These are phyloP conservation scores for Penicillium paradoxum DNA, from an alignment of 495 filamentous ascomycete species.

Conservation along the genomic window DNA sequence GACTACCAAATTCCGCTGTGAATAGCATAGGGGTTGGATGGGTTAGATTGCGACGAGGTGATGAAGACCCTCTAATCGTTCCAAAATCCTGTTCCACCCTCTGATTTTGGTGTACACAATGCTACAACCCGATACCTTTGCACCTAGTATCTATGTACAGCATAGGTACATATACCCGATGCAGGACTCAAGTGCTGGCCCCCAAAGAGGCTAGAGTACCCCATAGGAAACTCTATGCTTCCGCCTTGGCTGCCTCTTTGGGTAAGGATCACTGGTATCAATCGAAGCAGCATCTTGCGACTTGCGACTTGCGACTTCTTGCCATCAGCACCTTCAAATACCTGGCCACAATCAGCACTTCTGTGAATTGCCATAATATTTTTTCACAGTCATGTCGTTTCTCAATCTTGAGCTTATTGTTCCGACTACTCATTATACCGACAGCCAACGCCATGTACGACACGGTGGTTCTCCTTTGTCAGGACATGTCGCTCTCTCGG, in stretches of 20 bases:
- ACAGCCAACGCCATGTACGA: not conserved
- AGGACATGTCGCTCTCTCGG: not conserved
- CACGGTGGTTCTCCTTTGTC: not conserved
- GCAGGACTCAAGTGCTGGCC: no score
- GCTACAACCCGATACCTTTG: no score
- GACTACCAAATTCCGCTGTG: no score
- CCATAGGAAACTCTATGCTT: not conserved
- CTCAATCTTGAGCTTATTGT: not conserved
- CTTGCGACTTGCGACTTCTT: not conserved
- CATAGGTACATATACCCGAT: no score
- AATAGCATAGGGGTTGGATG: no score
- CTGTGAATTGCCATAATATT: not conserved
- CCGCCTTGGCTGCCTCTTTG: not conserved
- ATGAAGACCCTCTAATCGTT: no score
- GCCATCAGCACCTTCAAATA: no score
- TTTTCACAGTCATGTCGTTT: not conserved
- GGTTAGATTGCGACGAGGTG: no score
- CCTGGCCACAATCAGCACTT: no score
- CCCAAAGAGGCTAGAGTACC: not conserved
- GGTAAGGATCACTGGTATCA: not conserved
- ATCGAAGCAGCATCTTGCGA: not conserved
- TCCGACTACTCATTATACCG: not conserved
- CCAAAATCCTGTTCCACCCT: no score
- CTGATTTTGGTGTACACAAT: no score
- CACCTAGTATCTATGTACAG: no score